phyloP scores from a whole-genome alignment of 2,329 filamentous ascomycete genomes.

The Ambrosiella cleistominuta region DNA sequence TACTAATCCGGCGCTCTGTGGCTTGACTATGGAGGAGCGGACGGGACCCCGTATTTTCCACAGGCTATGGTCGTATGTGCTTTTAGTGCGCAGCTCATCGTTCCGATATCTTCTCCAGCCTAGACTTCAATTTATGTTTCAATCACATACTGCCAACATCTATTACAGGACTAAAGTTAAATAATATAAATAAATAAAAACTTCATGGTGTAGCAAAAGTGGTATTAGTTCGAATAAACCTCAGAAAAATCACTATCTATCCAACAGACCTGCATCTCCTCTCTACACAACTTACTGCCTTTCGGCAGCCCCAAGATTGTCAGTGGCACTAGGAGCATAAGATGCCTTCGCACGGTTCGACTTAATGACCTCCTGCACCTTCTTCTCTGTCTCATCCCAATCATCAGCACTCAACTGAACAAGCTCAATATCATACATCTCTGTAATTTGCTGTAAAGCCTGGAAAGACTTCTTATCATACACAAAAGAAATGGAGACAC shows the following conservation, averaged over 20 bases:
- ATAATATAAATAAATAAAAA: no score
- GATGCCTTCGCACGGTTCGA: conserved; percentile 41
- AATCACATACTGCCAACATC: no score
- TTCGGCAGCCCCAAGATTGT: conserved; percentile 16
- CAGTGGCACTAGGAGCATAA: conserved; percentile 31
- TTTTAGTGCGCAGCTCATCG: no score
- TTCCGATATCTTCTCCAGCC: no score
- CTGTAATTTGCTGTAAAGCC: conserved; percentile 62
- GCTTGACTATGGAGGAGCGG: no score
- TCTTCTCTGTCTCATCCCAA: conserved; percentile 77
- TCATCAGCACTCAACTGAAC: conserved; percentile 68
- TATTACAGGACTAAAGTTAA: no score
- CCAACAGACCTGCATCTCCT: background rate
- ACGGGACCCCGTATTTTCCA: no score
- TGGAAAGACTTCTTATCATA: conserved; percentile 68
- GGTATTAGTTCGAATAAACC: no score
- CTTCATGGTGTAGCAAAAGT: no score
- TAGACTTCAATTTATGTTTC: no score
- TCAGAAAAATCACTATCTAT: background rate
- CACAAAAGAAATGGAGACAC: conserved; percentile 89
- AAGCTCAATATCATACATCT: conserved; percentile 64
- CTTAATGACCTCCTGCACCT: conserved; percentile 69
- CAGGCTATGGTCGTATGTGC: no score
- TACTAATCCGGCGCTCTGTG: no score
- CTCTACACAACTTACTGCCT: background rate